phyloP scores from a whole-genome alignment of 805 yeast species.

The Suhomyces sp. region DNA sequence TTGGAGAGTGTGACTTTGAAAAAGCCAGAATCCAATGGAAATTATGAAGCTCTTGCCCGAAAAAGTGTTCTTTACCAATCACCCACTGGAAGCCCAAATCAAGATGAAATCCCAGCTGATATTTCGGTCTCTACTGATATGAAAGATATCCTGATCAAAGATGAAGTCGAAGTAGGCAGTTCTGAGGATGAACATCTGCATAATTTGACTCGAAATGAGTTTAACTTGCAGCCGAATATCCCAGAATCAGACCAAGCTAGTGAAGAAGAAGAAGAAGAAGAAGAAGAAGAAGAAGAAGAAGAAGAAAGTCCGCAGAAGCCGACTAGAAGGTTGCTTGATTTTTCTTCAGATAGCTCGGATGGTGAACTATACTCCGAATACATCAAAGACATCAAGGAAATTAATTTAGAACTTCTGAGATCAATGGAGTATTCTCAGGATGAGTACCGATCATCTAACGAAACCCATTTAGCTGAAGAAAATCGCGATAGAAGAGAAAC shows the following conservation, averaged over 20 bases:
- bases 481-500: not conserved
- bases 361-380: constrained; percentile 10
- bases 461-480: not conserved
- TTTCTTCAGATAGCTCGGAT: constrained; percentile 1
- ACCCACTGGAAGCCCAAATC: constrained; percentile 7
- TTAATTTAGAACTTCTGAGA: constrained; percentile 15
- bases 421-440: constrained; percentile 7
- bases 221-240: not conserved
- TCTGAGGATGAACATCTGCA: not conserved
- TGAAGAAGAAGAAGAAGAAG: not conserved
- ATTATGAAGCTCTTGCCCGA: not conserved
- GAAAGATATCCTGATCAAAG: not conserved
- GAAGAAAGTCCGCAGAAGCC: not conserved
- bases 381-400: constrained; percentile 17
- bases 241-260: not conserved
- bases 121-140: constrained; percentile 17
- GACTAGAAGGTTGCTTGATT: not conserved
- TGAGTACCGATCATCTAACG: not conserved
- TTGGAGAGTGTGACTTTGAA: not conserved
- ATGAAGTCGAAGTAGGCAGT: not conserved
- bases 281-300: not conserved
- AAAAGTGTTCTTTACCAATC: not conserved
- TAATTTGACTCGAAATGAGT: not conserved
- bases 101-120: constrained; percentile 15
- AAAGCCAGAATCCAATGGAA: not conserved